A percentile compares a stretch with the other conserved stretches of the same genome.
Conservation (phyloP, 2,329 filamentous ascomycete genomes). For the Colletotrichum somersetense region DNA sequence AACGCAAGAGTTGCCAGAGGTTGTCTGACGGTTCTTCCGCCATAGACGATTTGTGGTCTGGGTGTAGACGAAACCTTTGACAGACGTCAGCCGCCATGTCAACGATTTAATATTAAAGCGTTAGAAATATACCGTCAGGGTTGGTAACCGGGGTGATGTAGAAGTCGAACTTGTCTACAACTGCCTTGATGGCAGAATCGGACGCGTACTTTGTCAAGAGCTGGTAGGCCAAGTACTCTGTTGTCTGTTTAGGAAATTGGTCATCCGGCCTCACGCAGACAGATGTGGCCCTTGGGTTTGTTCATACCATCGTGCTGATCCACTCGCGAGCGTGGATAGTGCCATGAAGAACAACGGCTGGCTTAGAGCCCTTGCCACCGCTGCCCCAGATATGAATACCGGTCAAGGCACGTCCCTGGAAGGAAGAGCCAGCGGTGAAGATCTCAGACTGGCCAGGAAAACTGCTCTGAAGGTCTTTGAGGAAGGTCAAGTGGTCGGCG, state of each 20-base stretch:
- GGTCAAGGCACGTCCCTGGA: slow-evolving; percentile 66
- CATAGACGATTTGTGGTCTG: slow-evolving; percentile 62
- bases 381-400: slow-evolving; percentile 70
- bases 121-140: slow-evolving; percentile 54
- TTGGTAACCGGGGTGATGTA: slow-evolving; percentile 64
- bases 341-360: slow-evolving; percentile 65
- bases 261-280: rapidly evolving
- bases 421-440: slow-evolving; percentile 62
- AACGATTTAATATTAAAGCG: no score
- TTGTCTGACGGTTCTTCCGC: slow-evolving; percentile 65
- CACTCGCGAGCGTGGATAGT: slow-evolving; percentile 68
- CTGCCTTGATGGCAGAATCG: slow-evolving; percentile 52
- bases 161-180: slow-evolving; percentile 69
- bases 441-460: slow-evolving; percentile 61
- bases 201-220: slow-evolving; percentile 56
- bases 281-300: slow-evolving; percentile 43
- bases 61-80: slow-evolving; percentile 59
- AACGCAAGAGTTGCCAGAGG: slow-evolving; percentile 52
- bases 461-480: slow-evolving; percentile 57
- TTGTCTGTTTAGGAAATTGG: slow-evolving; percentile 49
- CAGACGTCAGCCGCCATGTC: neutral
- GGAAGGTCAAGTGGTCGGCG: slow-evolving; percentile 62
- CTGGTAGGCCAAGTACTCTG: slow-evolving; percentile 62
- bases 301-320: slow-evolving; percentile 68
- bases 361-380: slow-evolving; percentile 58